phyloP scores from a whole-genome alignment of 768 basidiomycete genomes.

The Boletus coccyginus region DNA sequence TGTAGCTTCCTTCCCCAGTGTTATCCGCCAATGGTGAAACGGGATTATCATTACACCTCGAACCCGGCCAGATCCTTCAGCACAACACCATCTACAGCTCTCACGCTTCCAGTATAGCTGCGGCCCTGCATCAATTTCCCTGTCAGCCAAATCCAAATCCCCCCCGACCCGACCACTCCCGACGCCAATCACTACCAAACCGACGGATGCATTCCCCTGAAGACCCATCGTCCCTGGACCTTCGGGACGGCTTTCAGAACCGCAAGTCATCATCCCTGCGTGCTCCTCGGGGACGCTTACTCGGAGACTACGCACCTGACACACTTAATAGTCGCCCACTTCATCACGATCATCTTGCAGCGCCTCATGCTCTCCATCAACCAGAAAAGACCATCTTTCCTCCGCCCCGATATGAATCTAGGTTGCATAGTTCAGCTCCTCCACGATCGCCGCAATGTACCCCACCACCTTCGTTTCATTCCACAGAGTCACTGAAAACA shows the following conservation, averaged over 20 bases:
- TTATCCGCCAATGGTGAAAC: background rate
- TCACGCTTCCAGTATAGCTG: background rate
- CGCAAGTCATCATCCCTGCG: constrained; percentile 1
- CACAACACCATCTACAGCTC: constrained; percentile 22
- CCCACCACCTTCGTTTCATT: constrained; percentile 2
- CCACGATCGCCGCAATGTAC: constrained; percentile 9
- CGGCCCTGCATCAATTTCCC: constrained; percentile 1
- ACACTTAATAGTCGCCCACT: constrained; percentile 3
- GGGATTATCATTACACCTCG: constrained; percentile 48
- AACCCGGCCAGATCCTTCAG: constrained; percentile 58
- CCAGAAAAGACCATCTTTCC: constrained; percentile 16
- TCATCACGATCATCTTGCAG: constrained; percentile 6
- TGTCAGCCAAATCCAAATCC: constrained; percentile 1
- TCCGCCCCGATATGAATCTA: constrained; percentile 22
- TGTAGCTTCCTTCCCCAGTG: constrained; percentile 9
- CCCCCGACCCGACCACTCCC: constrained; percentile 8
- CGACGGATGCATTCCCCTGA: background rate
- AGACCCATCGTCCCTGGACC: background rate
- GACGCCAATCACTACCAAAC: constrained; percentile 14
- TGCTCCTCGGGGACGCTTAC: constrained; percentile 15
- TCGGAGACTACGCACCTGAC: constrained; percentile 7
- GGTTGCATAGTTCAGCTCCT: background rate
- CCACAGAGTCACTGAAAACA: background rate
- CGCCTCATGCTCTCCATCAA: constrained; percentile 16
- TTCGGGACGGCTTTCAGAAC: background rate